Evolutionary conservation across 805 yeast genomes (phyloP).

Genomic region (Teunomyces atbi): DNA sequence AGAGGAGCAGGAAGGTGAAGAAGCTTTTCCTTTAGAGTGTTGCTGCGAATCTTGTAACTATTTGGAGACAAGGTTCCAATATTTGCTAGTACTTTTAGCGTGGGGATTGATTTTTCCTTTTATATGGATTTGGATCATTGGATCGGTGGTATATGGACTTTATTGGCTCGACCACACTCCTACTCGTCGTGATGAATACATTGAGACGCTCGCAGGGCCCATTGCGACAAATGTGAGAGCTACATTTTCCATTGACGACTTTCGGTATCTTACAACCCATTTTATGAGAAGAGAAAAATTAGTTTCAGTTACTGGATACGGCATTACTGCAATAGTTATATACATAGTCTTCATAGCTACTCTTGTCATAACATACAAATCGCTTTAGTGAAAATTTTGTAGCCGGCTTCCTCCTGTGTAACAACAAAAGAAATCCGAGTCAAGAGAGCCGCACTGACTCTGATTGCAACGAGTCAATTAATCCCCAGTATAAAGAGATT

Average conservation of each 20-base stretch:
- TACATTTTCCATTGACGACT: constrained; percentile 16
- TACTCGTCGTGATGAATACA: constrained; percentile 9
- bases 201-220: constrained; percentile 6
- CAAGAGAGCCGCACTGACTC: constrained; percentile 2
- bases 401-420: not conserved
- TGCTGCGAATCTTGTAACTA: constrained; percentile 8
- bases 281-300: not conserved
- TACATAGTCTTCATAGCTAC: not conserved
- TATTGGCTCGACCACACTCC: constrained; percentile 8
- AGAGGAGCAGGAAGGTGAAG: not conserved
- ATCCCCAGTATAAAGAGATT: constrained; percentile 1
- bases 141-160: constrained; percentile 7
- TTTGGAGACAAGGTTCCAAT: not conserved
- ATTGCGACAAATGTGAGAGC: constrained; percentile 6
- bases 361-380: not conserved
- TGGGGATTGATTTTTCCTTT: constrained; percentile 19
- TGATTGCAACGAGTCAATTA: not conserved
- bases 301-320: not conserved
- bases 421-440: not conserved
- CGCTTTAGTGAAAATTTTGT: not conserved
- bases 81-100: constrained; percentile 8
- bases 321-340: not conserved
- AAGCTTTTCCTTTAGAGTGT: constrained; percentile 1
- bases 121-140: constrained; percentile 17
- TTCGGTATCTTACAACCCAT: constrained; percentile 12